Base-by-base conservation (phyloP, 352 stramenopile genomes). In the Phytophthora cactorum region DNA sequence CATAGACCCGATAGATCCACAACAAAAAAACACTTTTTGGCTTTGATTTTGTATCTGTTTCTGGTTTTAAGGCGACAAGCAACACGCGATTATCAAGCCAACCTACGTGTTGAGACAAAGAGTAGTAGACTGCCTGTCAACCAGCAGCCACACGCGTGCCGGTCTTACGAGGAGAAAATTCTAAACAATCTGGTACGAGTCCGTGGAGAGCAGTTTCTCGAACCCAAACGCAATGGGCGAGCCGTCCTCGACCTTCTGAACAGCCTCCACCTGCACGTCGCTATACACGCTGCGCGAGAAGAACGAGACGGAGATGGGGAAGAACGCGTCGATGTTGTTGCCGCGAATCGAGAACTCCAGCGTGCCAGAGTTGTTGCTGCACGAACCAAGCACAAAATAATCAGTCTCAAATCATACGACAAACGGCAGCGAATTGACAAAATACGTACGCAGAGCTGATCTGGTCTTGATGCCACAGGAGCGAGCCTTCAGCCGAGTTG, bases 171-270 rank as follows among this genome's bases (percentile, higher is more conserved):
- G 29, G 41, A 34, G 9, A 46, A 56, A 44, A 59, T 75, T 92
- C 82, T 95, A 96, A 75, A 92, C 83, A 76, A 96, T 91, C 64
- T 93, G 83, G 74, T 96, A 96, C 71, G 82, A 82, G 56, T 96
- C 86, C 49, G 88, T 93, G 55, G 86, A 95, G 45, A 96, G 78
- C 58, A 96, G 71, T 68, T 96, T 94, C 67, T 96, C 88, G 72
- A 91, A 94, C 52, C 88, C 86, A 69, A 91, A 96, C 63, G 78
- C 70, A 58, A 96, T 73, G 1, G 85, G 78, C 46, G 84, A 82
- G 52, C 87, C 74, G 74, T 96, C 88, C 51, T 85, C 82, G 12
- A 90, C 78, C 64, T 83, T 89, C 47, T 83, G 75, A 49, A 95
- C 88, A 15, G 85, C 73, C 60, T 93, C 83, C 51, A 96, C 83